Evolutionary conservation across 768 basidiomycete genomes (phyloP).

Genomic region (Trichaptum fuscoviolaceum): DNA sequence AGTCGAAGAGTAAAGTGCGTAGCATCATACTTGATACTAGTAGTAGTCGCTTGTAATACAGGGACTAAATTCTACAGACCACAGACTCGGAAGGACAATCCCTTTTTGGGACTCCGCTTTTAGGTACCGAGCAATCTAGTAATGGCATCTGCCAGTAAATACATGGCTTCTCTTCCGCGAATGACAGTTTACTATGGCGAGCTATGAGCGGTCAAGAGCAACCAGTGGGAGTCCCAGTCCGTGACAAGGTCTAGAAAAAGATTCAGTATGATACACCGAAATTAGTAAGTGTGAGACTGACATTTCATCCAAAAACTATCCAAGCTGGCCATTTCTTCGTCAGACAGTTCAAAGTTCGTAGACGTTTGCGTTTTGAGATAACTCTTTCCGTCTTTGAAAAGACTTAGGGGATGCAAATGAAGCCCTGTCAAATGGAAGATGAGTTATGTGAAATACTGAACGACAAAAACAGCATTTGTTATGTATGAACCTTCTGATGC

Average conservation of each 20-base stretch:
- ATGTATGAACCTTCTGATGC: conserved; percentile 57
- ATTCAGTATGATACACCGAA: conserved; percentile 5
- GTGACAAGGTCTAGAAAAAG: conserved; percentile 34
- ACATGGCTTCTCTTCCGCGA: too few relatives aligned
- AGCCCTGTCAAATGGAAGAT: conserved; percentile 33
- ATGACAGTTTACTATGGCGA: too few relatives aligned
- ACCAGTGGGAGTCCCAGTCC: conserved; percentile 38
- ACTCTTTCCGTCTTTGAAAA: conserved; percentile 51
- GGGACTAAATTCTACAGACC: too few relatives aligned
- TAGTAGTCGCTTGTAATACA: too few relatives aligned
- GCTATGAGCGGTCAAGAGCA: conserved; percentile 15
- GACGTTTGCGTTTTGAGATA: conserved; percentile 49
- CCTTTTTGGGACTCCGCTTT: too few relatives aligned
- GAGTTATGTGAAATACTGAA: neutral
- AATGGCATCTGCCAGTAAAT: too few relatives aligned
- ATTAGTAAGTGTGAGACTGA: conserved; percentile 18
- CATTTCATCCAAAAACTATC: conserved; percentile 55
- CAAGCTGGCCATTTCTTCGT: conserved; percentile 43
- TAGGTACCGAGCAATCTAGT: too few relatives aligned
- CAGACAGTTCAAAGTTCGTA: conserved; percentile 56
- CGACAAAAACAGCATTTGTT: conserved; percentile 1
- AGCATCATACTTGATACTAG: neutral
- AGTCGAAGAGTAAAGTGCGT: conserved; percentile 15
- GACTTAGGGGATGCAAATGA: conserved; percentile 63
- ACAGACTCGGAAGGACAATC: neutral